phyloP scores from a whole-genome alignment of 1,139 yeast genomes.

The Pichia sp. region DNA sequence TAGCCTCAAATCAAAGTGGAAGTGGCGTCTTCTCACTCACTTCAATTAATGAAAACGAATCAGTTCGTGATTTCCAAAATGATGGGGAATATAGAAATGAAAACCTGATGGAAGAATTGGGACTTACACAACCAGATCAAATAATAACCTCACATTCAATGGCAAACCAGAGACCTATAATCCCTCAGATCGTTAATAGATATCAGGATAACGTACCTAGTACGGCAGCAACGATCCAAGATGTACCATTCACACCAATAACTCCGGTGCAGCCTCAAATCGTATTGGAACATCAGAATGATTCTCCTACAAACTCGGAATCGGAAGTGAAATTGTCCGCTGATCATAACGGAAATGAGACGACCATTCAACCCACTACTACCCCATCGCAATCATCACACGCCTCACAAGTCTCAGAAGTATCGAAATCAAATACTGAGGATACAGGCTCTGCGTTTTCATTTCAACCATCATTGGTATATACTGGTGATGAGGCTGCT shows the following conservation, averaged over 20 bases:
- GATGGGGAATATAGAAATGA: not conserved
- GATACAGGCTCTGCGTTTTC: slow-evolving; percentile 8
- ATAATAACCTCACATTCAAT: not conserved
- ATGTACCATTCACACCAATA: slow-evolving; percentile 6
- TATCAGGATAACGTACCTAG: not conserved
- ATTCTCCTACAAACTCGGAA: too few species aligned
- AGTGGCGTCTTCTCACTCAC: too few species aligned
- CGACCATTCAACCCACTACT: too few species aligned
- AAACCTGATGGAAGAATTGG: slow-evolving; percentile 7
- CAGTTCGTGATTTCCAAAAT: too few species aligned
- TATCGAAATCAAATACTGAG: too few species aligned
- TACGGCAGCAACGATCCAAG: not conserved
- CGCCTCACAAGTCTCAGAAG: too few species aligned
- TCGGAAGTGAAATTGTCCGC: too few species aligned
- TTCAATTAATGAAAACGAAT: too few species aligned
- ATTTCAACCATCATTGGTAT: slow-evolving; percentile 11
- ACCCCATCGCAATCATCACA: too few species aligned
- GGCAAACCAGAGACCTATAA: not conserved
- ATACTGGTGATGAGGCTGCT: slow-evolving; percentile 3
- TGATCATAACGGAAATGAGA: too few species aligned
- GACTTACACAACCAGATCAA: slow-evolving; percentile 4
- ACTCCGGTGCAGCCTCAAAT: too few species aligned
- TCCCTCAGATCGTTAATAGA: not conserved
- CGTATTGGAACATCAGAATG: too few species aligned
- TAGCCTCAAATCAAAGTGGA: slow-evolving; percentile 9